Conservation (phyloP, 225 moss, liverwort and hornwort species). For the Polytrichum formosum region DNA sequence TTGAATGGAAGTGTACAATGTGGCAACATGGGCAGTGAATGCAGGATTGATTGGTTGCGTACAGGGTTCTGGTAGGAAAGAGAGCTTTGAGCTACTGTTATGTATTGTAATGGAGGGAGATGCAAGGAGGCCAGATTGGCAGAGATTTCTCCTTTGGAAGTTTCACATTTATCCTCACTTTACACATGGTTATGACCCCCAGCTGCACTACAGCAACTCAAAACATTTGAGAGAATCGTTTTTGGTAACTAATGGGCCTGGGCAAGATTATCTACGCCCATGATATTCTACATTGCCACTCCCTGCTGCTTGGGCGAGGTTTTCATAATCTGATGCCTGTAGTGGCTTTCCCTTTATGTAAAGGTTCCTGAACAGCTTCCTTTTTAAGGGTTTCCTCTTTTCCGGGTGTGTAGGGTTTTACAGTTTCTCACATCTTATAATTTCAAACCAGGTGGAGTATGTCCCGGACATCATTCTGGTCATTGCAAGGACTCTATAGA, state of each 20-base stretch:
- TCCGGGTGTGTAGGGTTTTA: neutral
- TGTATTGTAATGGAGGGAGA: conserved; percentile 24
- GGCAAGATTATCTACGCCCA: conserved; percentile 1
- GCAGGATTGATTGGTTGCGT: conserved; percentile 14
- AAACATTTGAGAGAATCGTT: neutral
- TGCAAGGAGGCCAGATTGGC: conserved; percentile 17
- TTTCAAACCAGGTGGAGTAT: conserved; percentile 3
- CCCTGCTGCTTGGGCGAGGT: conserved; percentile 11
- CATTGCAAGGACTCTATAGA: too few species aligned
- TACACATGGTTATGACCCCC: neutral
- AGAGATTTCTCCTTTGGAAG: conserved; percentile 5
- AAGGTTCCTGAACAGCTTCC: neutral
- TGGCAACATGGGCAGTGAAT: conserved; percentile 17
- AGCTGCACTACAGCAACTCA: conserved; percentile 8
- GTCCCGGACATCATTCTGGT: conserved; percentile 2
- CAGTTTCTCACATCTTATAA: conserved; percentile 3
- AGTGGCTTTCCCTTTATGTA: neutral
- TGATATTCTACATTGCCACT: neutral
- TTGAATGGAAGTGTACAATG: conserved; percentile 25
- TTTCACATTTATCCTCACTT: conserved; percentile 10
- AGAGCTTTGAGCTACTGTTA: conserved; percentile 19
- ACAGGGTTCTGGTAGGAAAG: conserved; percentile 12
- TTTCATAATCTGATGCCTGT: neutral
- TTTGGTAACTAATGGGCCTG: neutral
- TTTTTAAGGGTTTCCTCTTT: neutral